Evolutionary conservation across 176 grass and related monocot genomes (phyloP).

Genomic region (Avena atlantica): DNA sequence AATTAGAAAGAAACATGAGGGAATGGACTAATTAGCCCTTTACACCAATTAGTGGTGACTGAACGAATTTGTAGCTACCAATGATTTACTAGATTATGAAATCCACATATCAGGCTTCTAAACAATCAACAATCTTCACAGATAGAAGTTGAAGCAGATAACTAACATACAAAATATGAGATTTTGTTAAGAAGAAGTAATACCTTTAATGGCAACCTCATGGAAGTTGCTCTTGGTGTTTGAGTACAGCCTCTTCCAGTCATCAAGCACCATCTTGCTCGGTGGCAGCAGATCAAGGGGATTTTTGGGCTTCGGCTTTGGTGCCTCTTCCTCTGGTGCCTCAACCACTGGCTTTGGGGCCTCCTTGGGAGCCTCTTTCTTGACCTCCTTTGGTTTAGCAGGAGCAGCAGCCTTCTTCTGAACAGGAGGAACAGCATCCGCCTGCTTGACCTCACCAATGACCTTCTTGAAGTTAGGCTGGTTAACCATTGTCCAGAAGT

Average conservation of each 20-base stretch:
- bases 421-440: conserved; percentile 62
- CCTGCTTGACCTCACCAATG: conserved; percentile 70
- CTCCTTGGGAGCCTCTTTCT: conserved; percentile 71
- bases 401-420: conserved; percentile 53
- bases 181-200: background rate
- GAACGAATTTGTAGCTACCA: background rate
- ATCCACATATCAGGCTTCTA: background rate
- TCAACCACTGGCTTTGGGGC: conserved; percentile 64
- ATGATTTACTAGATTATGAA: background rate
- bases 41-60: background rate
- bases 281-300: conserved; percentile 90
- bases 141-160: background rate
- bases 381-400: conserved; percentile 66
- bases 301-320: conserved; percentile 91
- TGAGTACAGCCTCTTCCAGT: conserved; percentile 98
- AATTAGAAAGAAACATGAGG: background rate
- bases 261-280: conserved; percentile 95
- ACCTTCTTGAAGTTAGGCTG: conserved; percentile 79
- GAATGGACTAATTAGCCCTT: background rate
- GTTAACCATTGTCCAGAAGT: conserved; percentile 90
- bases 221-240: conserved; percentile 99
- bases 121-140: background rate
- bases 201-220: conserved; percentile 96
- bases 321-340: conserved; percentile 77
- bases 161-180: background rate